Base-by-base conservation (phyloP, 495 filamentous ascomycete species). In the Podospora anserina region DNA sequence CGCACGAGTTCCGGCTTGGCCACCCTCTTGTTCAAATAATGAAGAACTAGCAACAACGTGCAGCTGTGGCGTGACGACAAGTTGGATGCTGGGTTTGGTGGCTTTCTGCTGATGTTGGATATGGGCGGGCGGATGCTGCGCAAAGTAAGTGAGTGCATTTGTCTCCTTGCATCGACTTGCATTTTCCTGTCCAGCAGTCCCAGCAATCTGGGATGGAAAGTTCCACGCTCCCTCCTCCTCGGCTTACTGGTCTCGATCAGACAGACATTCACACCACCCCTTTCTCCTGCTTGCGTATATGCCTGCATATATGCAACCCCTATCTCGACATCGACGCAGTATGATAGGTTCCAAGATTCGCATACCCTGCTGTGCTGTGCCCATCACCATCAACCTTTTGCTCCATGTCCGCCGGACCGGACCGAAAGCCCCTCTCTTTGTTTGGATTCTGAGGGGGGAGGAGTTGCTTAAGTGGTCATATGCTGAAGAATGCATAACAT, bases 11-110 rank as follows among this genome's bases (percentile, higher is more conserved):
- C 39, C 39, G 39, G 39, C 55, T 26, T 26, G 55, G 55, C 55
- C 55, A 58, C 19, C 55, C 20, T 13, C 55, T 20, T 23, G 55
- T n/a, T 26, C 4, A 57, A n/a, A 57, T 27, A 23, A 66, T 34
- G 44, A 69, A 39, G 57, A 53, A 49, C 68, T 61, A 69, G 58
- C 23, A 69, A 5, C 28, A 27, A 54, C 5, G 61, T 65, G 61
- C 67, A 68, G 62, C 2, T 56, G 61, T 56, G 61, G 27, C 61
- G 55, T 59, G 57, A 53, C 11, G 57, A 28, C 53, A 16, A 44
- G 55, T 58, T 26, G 16, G 54, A 19, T 58, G 55, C 3, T 58
- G 55, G 23, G 23, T 58, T 58, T n/a, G 18, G 28, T 39, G 9
- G 27, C 28, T n/a, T n/a, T 20, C 28, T 62, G 44, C 34, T 57